Conservation (phyloP, 148 eudicot genomes). For the Cornus florida region DNA sequence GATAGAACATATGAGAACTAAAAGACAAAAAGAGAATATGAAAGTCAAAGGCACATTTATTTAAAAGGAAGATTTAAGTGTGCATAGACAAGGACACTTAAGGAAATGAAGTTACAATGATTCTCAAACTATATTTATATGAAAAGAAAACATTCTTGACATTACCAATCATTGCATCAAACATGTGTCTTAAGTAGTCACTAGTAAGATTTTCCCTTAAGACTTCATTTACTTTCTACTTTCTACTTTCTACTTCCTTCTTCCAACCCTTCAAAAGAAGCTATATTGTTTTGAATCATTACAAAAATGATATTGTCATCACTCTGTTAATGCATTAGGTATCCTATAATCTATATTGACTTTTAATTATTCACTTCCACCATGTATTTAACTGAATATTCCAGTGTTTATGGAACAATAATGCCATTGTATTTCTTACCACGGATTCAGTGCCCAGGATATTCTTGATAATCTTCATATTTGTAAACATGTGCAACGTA, state of each 20-base stretch:
- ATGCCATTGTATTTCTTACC: neutral
- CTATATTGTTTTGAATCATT: too few relatives aligned
- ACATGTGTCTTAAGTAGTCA: neutral
- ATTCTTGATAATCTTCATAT: neutral
- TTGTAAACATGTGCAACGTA: slow-evolving; percentile 25
- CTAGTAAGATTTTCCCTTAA: too few relatives aligned
- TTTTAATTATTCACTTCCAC: neutral
- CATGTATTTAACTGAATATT: neutral
- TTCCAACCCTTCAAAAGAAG: too few relatives aligned
- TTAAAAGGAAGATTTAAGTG: neutral
- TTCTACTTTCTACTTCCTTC: too few relatives aligned
- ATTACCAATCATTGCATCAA: neutral
- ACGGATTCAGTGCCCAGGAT: neutral
- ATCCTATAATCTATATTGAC: too few relatives aligned
- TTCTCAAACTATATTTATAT: neutral
- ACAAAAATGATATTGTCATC: too few relatives aligned
- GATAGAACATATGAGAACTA: neutral
- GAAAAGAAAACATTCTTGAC: neutral
- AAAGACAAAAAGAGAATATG: neutral
- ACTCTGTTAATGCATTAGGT: too few relatives aligned
- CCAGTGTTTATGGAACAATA: neutral
- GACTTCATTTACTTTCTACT: too few relatives aligned
- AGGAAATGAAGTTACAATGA: neutral
- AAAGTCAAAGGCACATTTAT: neutral
- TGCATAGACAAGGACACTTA: neutral